phyloP scores from a whole-genome alignment of 1,139 yeast genomes.

The Sporopachydermia cereana region DNA sequence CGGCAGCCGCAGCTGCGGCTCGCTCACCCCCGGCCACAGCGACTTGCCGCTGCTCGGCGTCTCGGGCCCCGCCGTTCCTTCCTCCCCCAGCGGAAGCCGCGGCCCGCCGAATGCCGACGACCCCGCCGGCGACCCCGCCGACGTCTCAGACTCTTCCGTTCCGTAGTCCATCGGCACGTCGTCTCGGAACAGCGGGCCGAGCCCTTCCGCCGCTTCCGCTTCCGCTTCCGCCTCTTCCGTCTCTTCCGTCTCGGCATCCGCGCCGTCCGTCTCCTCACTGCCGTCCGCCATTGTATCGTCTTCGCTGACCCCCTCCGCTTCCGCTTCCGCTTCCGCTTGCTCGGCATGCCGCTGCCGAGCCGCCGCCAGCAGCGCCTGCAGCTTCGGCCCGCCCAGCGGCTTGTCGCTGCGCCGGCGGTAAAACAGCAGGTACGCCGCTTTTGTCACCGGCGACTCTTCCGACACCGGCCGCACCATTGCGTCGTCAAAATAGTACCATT shows the following conservation, averaged over 20 bases:
- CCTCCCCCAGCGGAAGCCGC: conserved; percentile 1
- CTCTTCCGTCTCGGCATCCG: neutral
- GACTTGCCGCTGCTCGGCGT: neutral
- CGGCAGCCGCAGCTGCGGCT: neutral
- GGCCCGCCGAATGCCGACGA: too few relatives aligned
- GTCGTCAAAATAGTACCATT: conserved; percentile 91
- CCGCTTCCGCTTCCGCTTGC: neutral
- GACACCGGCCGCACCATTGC: conserved; percentile 59
- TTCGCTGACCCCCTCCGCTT: neutral
- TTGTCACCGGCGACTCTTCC: conserved; percentile 45
- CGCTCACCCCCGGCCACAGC: neutral
- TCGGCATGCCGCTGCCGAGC: conserved; percentile 14
- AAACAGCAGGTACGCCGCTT: conserved; percentile 82
- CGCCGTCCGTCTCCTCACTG: neutral
- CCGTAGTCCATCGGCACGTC: neutral
- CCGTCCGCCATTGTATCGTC: neutral
- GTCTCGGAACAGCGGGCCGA: neutral
- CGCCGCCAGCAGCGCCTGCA: conserved; percentile 22
- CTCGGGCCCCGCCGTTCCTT: neutral
- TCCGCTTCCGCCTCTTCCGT: neutral
- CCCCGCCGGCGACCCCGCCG: too few relatives aligned
- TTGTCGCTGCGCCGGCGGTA: conserved; percentile 48
- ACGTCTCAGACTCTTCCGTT: too few relatives aligned
- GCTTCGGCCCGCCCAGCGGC: conserved; percentile 24
- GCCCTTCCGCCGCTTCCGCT: neutral